Base-by-base conservation (phyloP, 2,329 filamentous ascomycete species). In the Colletotrichum sp. region DNA sequence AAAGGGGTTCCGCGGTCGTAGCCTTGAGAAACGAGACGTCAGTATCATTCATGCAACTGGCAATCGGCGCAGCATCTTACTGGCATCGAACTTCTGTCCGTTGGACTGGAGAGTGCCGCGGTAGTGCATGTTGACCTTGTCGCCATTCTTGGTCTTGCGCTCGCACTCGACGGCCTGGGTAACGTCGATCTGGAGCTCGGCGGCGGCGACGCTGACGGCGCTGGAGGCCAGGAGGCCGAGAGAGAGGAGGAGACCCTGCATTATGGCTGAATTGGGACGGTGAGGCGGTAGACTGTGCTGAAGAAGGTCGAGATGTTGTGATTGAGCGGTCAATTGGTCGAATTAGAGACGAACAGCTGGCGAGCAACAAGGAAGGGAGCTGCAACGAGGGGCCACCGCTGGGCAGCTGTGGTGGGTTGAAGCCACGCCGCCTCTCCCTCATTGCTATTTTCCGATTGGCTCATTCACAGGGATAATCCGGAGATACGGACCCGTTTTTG, bases 51-150 rank as follows among this genome's bases (percentile, higher is more conserved):
- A 18, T 14, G 13, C 16, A 21, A 24, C 18, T 30, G 28, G 6
- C 52, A 14, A 34, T 32, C 48, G 68, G 36, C 16, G 61, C 21
- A 39, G 21, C 30, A 36, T 26, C 70, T 71, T 59, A 90, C 91
- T 93, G 78, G 95, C 92, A 86, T 98, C 96, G 83, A 99, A 99
- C 84, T 97, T 89, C 77, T 91, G 89, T 81, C 96, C 96, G 78
- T 92, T 91, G 68, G 88, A 87, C 77, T 92, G 90, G 36, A 98
- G 91, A 2, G 94, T 97, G 80, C 96, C 96, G 72, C 91, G 91
- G 89, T 99, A 98, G 88, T 98, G 96, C 81, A 98, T 95, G 71
- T 93, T 89, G 82, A 98, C 92, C 78, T 89, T 92, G 87, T 98
- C 96, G 79, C 95, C 95, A 77, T 90, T 91, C 82, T 90, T 82